Evolutionary conservation across 306 rosid genomes (phyloP), one percentile per base, ranked within the genome.

Genomic region (Lablab purpureus): DNA sequence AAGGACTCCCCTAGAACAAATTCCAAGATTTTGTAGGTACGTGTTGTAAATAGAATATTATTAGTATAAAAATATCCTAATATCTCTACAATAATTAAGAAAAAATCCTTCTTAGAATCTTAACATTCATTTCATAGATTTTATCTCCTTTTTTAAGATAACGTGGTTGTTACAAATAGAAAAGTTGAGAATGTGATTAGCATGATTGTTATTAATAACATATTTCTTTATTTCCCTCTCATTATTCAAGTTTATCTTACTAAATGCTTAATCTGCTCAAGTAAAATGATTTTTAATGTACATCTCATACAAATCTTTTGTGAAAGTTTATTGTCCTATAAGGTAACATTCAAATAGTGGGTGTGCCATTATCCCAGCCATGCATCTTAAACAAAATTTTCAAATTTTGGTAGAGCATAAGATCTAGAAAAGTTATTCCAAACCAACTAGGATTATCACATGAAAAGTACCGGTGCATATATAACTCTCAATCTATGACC

Each of bases 391-490:
- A 59, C 52, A 80, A 77, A 59, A 9, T 1, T 27, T 67, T 73
- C 77, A 73, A 73, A 34, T 41, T 69, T 68, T 73, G 18, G 63
- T 17, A 52, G 21, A 73, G 30, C 22, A 74, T 50, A 19, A 18
- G 62, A 37, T 79, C 77, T 19, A 55, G 34, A 81, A 14, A 77
- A 32, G 71, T 32, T 32, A 84, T 46, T 75, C 22, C 68, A 76
- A 73, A 49, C 73, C 46, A 76, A 36, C 25, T 59, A 59, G 27
- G 67, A 74, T 46, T 47, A 18, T 40, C 37, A 67, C 2, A 23
- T n/a, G 40, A 71, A 77, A 62, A 59, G 54, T 94, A 94, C 98
- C 84, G 92, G 97, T 37, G 97, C 92, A 80, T 73, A 91, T 75
- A 94, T 73, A 68, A 78, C 89, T 46, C 63, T 86, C 74, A 94